Evolutionary conservation across 306 rosid species (phyloP).

Genomic region (Mimosa pudica): DNA sequence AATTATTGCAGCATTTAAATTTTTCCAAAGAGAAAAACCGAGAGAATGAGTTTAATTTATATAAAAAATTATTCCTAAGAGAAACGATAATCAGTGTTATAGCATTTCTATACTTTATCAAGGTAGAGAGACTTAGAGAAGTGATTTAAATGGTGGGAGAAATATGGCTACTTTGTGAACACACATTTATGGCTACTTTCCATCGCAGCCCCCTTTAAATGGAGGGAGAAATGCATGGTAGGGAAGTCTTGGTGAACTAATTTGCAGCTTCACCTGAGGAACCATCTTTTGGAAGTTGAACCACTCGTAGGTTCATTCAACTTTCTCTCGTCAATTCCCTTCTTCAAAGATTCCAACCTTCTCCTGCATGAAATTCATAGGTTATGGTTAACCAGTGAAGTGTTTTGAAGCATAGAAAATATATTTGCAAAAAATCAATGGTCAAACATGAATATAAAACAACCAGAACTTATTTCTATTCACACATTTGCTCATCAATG

Average conservation of each 20-base stretch:
- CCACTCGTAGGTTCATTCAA: conserved; percentile 35
- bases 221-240: neutral
- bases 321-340: conserved; percentile 64
- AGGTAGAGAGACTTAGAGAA: neutral
- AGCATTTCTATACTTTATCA: neutral
- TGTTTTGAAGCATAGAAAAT: conserved; percentile 6
- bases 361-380: conserved; percentile 52
- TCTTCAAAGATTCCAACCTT: conserved; percentile 75
- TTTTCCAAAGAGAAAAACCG: neutral
- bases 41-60: neutral
- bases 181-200: neutral
- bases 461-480: neutral
- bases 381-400: conserved; percentile 24
- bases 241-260: neutral
- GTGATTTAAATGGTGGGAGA: neutral
- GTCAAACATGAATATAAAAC: neutral
- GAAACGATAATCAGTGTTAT: neutral
- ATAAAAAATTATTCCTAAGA: too few species aligned
- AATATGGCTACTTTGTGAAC: neutral
- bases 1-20: too few species aligned
- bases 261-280: conserved; percentile 38
- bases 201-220: neutral
- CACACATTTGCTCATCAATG: conserved; percentile 25
- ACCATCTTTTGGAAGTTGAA: conserved; percentile 46
- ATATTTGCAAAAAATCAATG: conserved; percentile 6